phyloP scores from a whole-genome alignment of 176 grass and related monocot species.

The Urochloa ruziziensis region DNA sequence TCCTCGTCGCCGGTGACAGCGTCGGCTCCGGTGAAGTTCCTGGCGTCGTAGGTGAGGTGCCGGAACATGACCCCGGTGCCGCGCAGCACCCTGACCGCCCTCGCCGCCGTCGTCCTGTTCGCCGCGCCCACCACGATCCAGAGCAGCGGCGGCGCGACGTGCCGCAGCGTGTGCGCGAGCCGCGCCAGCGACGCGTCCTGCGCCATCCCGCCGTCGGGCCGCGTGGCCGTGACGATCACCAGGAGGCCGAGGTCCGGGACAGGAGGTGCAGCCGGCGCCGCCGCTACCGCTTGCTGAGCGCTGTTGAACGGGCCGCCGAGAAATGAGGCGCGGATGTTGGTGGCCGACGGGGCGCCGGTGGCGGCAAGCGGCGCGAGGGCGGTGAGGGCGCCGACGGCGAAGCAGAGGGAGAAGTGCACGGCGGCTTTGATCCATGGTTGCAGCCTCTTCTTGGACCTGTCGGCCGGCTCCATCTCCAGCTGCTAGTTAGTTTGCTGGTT shows the following conservation, averaged over 20 bases:
- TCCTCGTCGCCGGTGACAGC: slow-evolving; percentile 8
- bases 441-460: slow-evolving; percentile 28
- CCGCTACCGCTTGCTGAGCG: neutral
- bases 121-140: slow-evolving; percentile 59
- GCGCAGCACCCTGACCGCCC: slow-evolving; percentile 30
- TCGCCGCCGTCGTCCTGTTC: slow-evolving; percentile 21
- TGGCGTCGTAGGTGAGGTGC: slow-evolving; percentile 39
- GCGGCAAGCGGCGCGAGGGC: slow-evolving; percentile 24
- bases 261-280: neutral
- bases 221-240: slow-evolving; percentile 60
- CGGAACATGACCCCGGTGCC: slow-evolving; percentile 59
- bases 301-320: no score
- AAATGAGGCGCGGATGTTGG: neutral
- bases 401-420: slow-evolving; percentile 54
- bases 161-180: slow-evolving; percentile 49
- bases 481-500: neutral
- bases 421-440: slow-evolving; percentile 30
- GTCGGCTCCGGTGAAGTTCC: slow-evolving; percentile 33
- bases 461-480: neutral
- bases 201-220: slow-evolving; percentile 24
- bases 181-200: slow-evolving; percentile 38
- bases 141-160: slow-evolving; percentile 47
- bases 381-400: slow-evolving; percentile 40
- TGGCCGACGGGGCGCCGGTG: neutral
- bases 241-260: slow-evolving; percentile 16